phyloP scores from a whole-genome alignment of 169 alveolate genomes.

The Plasmodium gaboni region DNA sequence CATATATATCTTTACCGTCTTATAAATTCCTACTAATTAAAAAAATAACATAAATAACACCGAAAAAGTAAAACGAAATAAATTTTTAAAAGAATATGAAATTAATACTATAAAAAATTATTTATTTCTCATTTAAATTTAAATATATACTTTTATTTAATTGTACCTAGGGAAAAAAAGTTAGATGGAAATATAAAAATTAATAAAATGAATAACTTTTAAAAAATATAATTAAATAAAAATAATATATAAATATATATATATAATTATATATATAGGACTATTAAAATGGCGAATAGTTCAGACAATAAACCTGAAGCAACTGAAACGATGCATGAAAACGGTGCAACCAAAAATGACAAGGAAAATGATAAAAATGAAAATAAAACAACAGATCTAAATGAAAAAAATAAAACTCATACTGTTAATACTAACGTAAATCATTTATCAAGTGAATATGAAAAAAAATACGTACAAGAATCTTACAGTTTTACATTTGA shows the following conservation, averaged over 20 bases:
- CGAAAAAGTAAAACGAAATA: no score
- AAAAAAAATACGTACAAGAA: slow-evolving; percentile 11
- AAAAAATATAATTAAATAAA: slow-evolving; percentile 4
- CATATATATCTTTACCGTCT: no score
- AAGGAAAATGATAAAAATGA: slow-evolving; percentile 13
- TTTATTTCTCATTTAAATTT: no score
- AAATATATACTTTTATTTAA: no score
- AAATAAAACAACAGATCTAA: slow-evolving; percentile 10
- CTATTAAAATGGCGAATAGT: slow-evolving; percentile 28
- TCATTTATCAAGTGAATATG: slow-evolving; percentile 1
- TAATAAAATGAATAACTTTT: no score
- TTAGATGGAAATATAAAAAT: no score
- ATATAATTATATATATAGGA: slow-evolving; percentile 4
- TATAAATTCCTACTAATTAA: no score
- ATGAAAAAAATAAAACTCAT: slow-evolving; percentile 19
- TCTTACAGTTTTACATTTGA: slow-evolving; percentile 24
- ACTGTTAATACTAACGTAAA: not conserved
- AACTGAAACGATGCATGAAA: slow-evolving; percentile 22
- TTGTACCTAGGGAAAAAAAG: no score
- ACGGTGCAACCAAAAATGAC: not conserved
- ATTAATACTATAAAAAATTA: no score
- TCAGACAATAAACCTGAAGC: slow-evolving; percentile 15
- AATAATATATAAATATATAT: slow-evolving; percentile 1
- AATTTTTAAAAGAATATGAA: no score
- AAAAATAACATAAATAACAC: no score